phyloP scores from a whole-genome alignment of 805 yeast species.

The Ogataea trehaloabstinens region DNA sequence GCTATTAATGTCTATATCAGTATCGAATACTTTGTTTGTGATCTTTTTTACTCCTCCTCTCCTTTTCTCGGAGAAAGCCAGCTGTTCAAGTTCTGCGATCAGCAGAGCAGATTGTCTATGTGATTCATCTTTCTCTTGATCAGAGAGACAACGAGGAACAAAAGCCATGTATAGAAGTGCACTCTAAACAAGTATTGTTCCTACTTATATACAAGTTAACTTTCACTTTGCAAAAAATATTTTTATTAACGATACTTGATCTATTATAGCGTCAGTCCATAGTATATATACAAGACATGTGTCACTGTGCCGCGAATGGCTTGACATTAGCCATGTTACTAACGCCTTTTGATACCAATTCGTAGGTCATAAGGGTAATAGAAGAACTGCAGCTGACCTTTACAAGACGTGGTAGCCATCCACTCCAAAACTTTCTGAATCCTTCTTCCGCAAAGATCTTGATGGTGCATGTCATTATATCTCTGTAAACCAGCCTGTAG shows the following conservation, averaged over 20 bases:
- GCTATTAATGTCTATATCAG: constrained; percentile 25
- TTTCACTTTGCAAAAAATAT: too few relatives aligned
- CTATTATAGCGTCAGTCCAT: too few relatives aligned
- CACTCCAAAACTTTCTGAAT: constrained; percentile 49
- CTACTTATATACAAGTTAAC: background rate
- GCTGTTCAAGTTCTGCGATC: constrained; percentile 12
- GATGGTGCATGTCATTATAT: constrained; percentile 56
- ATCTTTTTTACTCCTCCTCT: constrained; percentile 27
- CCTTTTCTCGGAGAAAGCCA: constrained; percentile 9
- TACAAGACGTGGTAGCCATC: constrained; percentile 64
- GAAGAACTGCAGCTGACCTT: constrained; percentile 73
- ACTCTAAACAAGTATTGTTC: too few relatives aligned
- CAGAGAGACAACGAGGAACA: constrained; percentile 1
- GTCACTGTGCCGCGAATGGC: constrained; percentile 28
- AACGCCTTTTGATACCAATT: constrained; percentile 49
- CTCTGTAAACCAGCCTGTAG: constrained; percentile 55
- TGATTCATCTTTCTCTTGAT: background rate
- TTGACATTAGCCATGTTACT: constrained; percentile 23
- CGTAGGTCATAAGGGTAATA: constrained; percentile 63
- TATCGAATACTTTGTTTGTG: constrained; percentile 19
- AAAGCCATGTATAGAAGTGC: constrained; percentile 4
- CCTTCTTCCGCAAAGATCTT: constrained; percentile 49
- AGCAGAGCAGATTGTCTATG: constrained; percentile 11
- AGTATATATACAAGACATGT: too few relatives aligned
- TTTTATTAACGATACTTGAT: too few relatives aligned